These are phyloP conservation scores for Sphaerobolus stellatus DNA, from an alignment of 1,284 basidiomycete genomes.

Conservation along the genomic window DNA sequence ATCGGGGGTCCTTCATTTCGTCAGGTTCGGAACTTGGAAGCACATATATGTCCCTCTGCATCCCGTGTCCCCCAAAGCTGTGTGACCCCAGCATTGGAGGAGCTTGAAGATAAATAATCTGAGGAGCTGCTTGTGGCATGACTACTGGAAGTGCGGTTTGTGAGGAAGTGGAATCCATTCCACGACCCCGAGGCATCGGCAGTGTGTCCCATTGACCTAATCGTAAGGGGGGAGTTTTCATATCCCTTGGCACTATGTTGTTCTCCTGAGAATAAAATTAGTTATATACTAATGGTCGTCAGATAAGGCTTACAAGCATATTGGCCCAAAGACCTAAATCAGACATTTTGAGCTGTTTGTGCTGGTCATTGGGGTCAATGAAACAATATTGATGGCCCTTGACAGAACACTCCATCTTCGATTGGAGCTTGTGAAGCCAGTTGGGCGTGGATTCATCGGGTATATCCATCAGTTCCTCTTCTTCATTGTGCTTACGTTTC, in stretches of 20 bases:
- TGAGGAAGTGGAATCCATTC: not conserved
- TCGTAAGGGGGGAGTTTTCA: not conserved
- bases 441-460: not conserved
- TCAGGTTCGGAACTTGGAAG: not conserved
- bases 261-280: not conserved
- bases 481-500: no score
- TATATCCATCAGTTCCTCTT: no score
- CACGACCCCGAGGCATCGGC: not conserved
- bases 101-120: no score
- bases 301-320: not conserved
- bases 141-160: not conserved
- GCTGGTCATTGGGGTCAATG: not conserved
- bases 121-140: no score
- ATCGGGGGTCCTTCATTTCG: not conserved
- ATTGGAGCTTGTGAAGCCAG: not conserved
- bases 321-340: not conserved
- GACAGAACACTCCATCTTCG: not conserved
- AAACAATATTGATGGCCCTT: not conserved
- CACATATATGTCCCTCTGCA: no score
- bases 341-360: not conserved
- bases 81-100: not conserved
- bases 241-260: not conserved
- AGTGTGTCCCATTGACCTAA: not conserved
- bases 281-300: not conserved
- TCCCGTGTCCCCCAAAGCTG: not conserved